Percentiles rank a stretch among this genome's conserved stretches.
Evolutionary conservation across 495 filamentous ascomycete species (phyloP).

Genomic region (Talaromyces thailandensis): DNA sequence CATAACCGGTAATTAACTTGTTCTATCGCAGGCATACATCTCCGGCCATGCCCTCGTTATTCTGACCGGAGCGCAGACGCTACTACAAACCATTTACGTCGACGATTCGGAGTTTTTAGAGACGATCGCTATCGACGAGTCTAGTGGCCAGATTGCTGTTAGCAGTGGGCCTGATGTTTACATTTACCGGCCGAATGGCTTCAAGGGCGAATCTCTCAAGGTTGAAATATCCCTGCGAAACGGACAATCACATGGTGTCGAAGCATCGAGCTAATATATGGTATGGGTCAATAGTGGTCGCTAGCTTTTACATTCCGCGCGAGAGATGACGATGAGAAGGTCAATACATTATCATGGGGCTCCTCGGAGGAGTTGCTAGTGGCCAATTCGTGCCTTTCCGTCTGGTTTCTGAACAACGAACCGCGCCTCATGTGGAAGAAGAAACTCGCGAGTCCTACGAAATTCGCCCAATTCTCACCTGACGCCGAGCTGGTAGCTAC

Average conservation of each 20-base stretch:
- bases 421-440: slow-evolving; percentile 62
- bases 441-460: slow-evolving; percentile 59
- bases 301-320: slow-evolving; percentile 37
- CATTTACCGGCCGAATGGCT: slow-evolving; percentile 71
- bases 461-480: slow-evolving; percentile 73
- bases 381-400: slow-evolving; percentile 58
- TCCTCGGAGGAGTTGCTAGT: slow-evolving; percentile 71
- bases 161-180: slow-evolving; percentile 56
- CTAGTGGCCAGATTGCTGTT: slow-evolving; percentile 76
- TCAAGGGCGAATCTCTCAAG: slow-evolving; percentile 53
- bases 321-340: slow-evolving; percentile 31
- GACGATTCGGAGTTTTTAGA: slow-evolving; percentile 64
- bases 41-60: slow-evolving; percentile 81
- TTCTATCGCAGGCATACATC: slow-evolving; percentile 63
- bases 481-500: slow-evolving; percentile 81
- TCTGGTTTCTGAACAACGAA: slow-evolving; percentile 51
- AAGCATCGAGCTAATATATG: slow-evolving; percentile 7
- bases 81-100: slow-evolving; percentile 87
- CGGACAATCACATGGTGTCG: background rate
- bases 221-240: slow-evolving; percentile 9
- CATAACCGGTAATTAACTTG: background rate
- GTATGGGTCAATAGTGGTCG: slow-evolving; percentile 37
- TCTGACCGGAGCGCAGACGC: slow-evolving; percentile 60
- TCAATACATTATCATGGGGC: slow-evolving; percentile 77
- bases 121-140: slow-evolving; percentile 68